Conservation (phyloP, 2,329 filamentous ascomycete genomes). For the Aspergillus quadrilineatus region DNA sequence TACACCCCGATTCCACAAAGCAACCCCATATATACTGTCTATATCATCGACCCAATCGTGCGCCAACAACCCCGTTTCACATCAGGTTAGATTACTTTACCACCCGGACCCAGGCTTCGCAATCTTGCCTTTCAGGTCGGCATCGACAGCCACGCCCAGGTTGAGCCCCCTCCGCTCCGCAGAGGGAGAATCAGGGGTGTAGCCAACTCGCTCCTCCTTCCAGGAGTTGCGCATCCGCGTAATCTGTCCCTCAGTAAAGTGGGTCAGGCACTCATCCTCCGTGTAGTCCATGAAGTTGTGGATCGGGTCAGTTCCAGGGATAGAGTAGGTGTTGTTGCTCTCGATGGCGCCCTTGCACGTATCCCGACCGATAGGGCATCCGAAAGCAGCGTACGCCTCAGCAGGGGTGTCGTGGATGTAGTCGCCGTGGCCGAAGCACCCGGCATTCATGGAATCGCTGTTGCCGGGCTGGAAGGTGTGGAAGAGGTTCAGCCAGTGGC, state of each 20-base stretch:
- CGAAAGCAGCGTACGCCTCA: not conserved
- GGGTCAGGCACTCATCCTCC: constrained; percentile 4
- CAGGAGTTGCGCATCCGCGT: constrained; percentile 8
- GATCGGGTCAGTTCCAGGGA: constrained; percentile 1
- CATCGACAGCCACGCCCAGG: not conserved
- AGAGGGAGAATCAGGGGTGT: not conserved
- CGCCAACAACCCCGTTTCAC: not conserved
- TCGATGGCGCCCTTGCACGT: constrained; percentile 5
- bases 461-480: constrained; percentile 10
- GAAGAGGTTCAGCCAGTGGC: constrained; percentile 15
- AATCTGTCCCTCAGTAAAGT: constrained; percentile 8
- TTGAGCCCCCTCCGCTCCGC: not conserved
- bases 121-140: not conserved
- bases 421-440: constrained; percentile 9
- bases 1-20: no score
- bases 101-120: not conserved
- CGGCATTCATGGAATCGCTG: not conserved
- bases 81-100: not conserved
- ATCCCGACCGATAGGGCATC: constrained; percentile 4
- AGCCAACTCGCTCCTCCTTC: not conserved
- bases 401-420: constrained; percentile 11
- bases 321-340: not conserved
- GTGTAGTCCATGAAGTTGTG: constrained; percentile 16
- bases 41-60: not conserved
- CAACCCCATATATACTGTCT: not conserved